A percentile compares a stretch with the other conserved stretches of the same genome.
Evolutionary conservation across 208 protist species (phyloP).

Genomic region (Trypanosoma platydactyli): DNA sequence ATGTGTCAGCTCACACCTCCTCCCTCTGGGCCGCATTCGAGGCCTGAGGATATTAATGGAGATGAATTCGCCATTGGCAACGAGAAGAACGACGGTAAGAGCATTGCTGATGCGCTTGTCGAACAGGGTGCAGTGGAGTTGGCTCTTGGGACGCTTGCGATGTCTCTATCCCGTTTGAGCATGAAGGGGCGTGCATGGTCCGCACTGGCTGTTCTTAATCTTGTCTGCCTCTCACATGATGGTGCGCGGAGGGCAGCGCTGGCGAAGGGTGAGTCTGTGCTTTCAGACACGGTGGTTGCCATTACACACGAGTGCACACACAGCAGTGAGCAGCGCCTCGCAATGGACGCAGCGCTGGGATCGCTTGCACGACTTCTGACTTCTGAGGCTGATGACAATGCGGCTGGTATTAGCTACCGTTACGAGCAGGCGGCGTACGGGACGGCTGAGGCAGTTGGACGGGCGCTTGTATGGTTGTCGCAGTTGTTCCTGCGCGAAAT

Average conservation of each 20-base stretch:
- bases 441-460: conserved; percentile 52
- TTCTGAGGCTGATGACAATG: conserved; percentile 59
- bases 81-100: background rate
- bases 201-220: conserved; percentile 63
- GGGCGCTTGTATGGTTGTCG: conserved; percentile 40
- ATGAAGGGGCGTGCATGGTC: conserved; percentile 55
- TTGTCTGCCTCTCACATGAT: conserved; percentile 61
- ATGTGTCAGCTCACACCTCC: conserved; percentile 55
- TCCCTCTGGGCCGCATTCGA: background rate
- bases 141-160: conserved; percentile 54
- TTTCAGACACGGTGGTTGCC: conserved; percentile 45
- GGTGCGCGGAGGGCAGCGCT: conserved; percentile 37
- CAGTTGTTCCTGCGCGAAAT: conserved; percentile 48
- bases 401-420: conserved; percentile 47
- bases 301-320: conserved; percentile 31
- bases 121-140: conserved; percentile 64
- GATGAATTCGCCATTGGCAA: background rate
- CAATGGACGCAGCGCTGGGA: conserved; percentile 62
- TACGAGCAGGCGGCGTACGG: conserved; percentile 51
- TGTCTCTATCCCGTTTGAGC: conserved; percentile 36
- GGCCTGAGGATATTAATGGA: background rate
- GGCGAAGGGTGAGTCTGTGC: conserved; percentile 41
- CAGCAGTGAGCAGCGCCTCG: conserved; percentile 16
- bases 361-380: conserved; percentile 52
- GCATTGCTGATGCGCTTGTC: conserved; percentile 56